Base-by-base conservation (phyloP, 2,329 filamentous ascomycete genomes). In the Pestalotiopsis sp. region DNA sequence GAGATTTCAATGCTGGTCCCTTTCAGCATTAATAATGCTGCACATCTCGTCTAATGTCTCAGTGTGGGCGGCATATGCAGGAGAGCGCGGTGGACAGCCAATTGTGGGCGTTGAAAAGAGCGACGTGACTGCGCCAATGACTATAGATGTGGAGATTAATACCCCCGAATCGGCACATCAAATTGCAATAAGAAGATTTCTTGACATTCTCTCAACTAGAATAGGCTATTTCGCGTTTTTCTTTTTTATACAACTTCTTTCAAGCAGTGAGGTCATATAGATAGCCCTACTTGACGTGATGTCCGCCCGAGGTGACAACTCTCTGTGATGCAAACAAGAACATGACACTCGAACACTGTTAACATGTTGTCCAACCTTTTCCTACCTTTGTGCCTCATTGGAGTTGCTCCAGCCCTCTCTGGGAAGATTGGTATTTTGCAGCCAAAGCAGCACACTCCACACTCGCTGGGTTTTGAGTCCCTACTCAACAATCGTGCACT, bases 401-500 rank as follows among this genome's bases (percentile, higher is more conserved):
- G 60, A 38, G 60, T 36, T 36, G 4, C 38, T 41, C 20, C 60
- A 63, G 25, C 27, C n/a, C 36, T 1, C 4, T 63, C 12, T 11
- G 36, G n/a, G 20, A 45, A 20, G 13, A 57, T 66, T n/a, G 17
- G 17, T 3, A 11, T 25, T 3, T 1, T 66, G 14, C 27, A 59
- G 20, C 23, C 62, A 7, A 49, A 25, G 1, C 7, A 6, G 12
- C 12, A 27, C 3, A n/a, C n/a, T 27, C 23, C 62, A 12, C n/a
- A 5, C 20, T n/a, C 39, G 3, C 41, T 52, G 17, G 23, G 38
- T 52, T 12, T 31, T n/a, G 62, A 27, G 17, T 31, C 11, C 3
- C 27, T 20, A n/a, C 64, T 66, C 39, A 58, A n/a, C 3, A n/a
- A n/a, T 13, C 65, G 65, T 4, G 61, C 61, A 4, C 38, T 68